Evolutionary conservation across 2,329 filamentous ascomycete genomes (phyloP).

Genomic region (Pseudogymnoascus sp.): DNA sequence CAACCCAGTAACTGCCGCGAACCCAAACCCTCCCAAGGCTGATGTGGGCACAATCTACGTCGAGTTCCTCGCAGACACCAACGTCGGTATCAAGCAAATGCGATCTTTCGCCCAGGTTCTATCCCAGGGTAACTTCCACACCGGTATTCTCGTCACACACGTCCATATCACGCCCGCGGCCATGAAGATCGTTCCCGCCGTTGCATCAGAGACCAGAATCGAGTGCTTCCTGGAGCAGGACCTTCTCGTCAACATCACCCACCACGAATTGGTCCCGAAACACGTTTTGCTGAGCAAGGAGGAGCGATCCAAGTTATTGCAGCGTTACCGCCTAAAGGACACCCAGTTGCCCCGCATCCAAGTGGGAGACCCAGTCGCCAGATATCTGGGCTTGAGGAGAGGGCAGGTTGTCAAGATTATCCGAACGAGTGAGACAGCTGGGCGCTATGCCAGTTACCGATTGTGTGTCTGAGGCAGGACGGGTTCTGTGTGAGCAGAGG

Average conservation of each 20-base stretch:
- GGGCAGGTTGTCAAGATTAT: slow-evolving; percentile 99
- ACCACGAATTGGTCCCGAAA: slow-evolving; percentile 91
- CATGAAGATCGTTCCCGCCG: slow-evolving; percentile 74
- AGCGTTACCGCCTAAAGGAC: slow-evolving; percentile 92
- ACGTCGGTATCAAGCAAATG: slow-evolving; percentile 86
- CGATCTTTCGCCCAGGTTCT: slow-evolving; percentile 82
- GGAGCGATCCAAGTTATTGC: slow-evolving; percentile 79
- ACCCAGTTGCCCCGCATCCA: slow-evolving; percentile 92
- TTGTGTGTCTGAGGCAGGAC: slow-evolving; percentile 48
- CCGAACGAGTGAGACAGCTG: slow-evolving; percentile 87
- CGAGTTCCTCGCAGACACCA: slow-evolving; percentile 76
- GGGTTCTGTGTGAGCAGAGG: background rate
- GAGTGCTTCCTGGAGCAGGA: slow-evolving; percentile 97
- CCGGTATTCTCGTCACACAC: slow-evolving; percentile 82
- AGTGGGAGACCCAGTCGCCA: slow-evolving; percentile 83
- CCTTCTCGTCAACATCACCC: slow-evolving; percentile 93
- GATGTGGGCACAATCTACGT: slow-evolving; percentile 87
- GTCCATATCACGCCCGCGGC: slow-evolving; percentile 78
- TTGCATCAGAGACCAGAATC: slow-evolving; percentile 69
- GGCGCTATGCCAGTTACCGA: slow-evolving; percentile 91
- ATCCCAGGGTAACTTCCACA: slow-evolving; percentile 72
- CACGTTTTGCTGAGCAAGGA: slow-evolving; percentile 85
- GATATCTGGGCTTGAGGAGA: slow-evolving; percentile 82
- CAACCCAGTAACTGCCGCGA: slow-evolving; percentile 57
- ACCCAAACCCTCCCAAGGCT: slow-evolving; percentile 60